Evolutionary conservation across 2,329 filamentous ascomycete species (phyloP).

Genomic region (Sodiomyces alkalinus): DNA sequence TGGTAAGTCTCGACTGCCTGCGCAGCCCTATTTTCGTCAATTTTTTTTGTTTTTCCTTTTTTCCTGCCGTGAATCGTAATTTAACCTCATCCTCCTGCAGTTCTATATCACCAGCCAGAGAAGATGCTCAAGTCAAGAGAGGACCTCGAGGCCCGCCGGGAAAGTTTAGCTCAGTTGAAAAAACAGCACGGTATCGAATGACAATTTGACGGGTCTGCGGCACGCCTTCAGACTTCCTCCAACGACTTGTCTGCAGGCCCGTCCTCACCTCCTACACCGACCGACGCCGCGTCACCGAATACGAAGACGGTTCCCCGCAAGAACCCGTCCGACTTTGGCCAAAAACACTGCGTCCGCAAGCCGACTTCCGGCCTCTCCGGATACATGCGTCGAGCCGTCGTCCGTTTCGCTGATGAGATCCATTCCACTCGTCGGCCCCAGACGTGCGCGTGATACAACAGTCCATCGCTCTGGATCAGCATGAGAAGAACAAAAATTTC

Average conservation of each 20-base stretch:
- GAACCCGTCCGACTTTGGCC: too few relatives aligned
- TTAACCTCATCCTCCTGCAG: constrained; percentile 22
- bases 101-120: constrained; percentile 50
- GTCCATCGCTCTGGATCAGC: too few relatives aligned
- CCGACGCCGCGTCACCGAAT: constrained; percentile 21
- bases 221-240: constrained; percentile 24
- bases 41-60: too few relatives aligned
- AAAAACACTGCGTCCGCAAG: too few relatives aligned
- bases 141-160: constrained; percentile 83
- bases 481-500: too few relatives aligned
- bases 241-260: constrained; percentile 36
- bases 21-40: background rate
- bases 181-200: constrained; percentile 97
- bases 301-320: constrained; percentile 29
- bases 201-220: constrained; percentile 60
- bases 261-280: constrained; percentile 34
- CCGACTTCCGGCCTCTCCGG: constrained; percentile 19
- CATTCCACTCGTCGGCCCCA: constrained; percentile 17
- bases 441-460: constrained; percentile 23
- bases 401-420: constrained; percentile 25
- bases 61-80: too few relatives aligned
- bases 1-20: constrained; percentile 42
- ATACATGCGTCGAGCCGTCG: constrained; percentile 22
- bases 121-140: constrained; percentile 72
- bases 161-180: constrained; percentile 97